Percentiles rank a stretch among this genome's conserved stretches.
Conservation (phyloP, 495 filamentous ascomycete genomes). For the Geopyxis carbonaria region DNA sequence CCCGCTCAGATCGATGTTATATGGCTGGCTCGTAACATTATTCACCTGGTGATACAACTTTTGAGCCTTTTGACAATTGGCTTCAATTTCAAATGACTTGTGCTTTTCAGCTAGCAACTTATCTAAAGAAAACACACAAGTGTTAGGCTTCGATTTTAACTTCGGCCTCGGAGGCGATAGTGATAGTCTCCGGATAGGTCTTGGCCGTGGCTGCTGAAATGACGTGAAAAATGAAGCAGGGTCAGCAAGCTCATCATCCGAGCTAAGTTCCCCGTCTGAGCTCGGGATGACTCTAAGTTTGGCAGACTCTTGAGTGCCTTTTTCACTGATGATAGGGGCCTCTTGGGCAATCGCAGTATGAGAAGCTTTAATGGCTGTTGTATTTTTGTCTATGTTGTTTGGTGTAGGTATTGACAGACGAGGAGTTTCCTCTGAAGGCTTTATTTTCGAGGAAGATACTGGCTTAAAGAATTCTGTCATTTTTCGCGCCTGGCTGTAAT, state of each 20-base stretch:
- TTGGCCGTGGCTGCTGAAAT: neutral
- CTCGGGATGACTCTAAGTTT: conserved; percentile 37
- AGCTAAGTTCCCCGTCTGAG: conserved; percentile 54
- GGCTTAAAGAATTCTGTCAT: no score
- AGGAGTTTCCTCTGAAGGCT: no score
- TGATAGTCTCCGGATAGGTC: neutral
- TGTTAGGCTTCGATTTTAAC: conserved; percentile 12
- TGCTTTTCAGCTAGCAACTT: conserved; percentile 33
- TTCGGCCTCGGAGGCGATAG: neutral
- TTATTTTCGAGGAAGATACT: no score
- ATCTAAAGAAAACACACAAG: conserved; percentile 52
- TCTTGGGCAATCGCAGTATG: no score
- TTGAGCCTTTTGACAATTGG: conserved; percentile 27
- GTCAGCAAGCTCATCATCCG: conserved; percentile 33
- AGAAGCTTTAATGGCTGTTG: no score
- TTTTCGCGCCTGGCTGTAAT: no score
- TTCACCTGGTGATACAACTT: conserved; percentile 36
- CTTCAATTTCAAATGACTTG: conserved; percentile 11
- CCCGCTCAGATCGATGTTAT: no score
- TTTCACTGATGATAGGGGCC: no score
- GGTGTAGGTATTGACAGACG: no score
- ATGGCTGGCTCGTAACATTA: no score
- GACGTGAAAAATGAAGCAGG: conserved; percentile 8
- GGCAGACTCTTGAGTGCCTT: no score
- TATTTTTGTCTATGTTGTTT: no score